Base-by-base conservation (phyloP, 139 green algal genomes). In the Chlorella sp. region DNA sequence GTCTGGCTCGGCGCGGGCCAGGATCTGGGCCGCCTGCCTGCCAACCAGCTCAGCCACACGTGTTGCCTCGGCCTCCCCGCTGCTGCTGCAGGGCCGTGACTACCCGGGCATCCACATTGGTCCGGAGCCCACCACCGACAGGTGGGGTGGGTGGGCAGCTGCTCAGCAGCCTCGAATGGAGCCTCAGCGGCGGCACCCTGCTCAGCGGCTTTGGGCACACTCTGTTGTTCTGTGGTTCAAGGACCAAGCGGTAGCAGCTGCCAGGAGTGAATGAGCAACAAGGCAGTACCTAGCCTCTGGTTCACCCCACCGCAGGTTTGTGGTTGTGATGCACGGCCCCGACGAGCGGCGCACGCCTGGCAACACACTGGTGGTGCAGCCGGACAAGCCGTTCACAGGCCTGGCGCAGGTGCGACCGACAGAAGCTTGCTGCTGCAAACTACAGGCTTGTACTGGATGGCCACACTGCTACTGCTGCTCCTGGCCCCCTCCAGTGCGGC, bases 71-170 rank as follows among this genome's bases (percentile, higher is more conserved):
- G n/a, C n/a, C n/a, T n/a, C n/a, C n/a, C n/a, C n/a, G n/a, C n/a
- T n/a, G n/a, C n/a, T n/a, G n/a, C n/a, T n/a, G n/a, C 51, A 60
- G 51, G 51, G 92, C 0, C 73, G 92, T 28, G 93, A 98, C 80
- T 99, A 99, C 92, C 97, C 97, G 13, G 96, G 95, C 62, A 89
- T 91, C 11, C 92, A 99, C 91, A 99, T 99, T 54, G 97, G 97
- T 0, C 97, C 97, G 14, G 97, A 99, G 89, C 97, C 97, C 34
- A 99, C 97, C 30, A 99, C 97, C 1, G 97, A 99, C 90, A 93
- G 80, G 80, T 79, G 80, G 0, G 46, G 64, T 2, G 60, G 9
- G 9, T 3, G 56, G 22, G 26, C 56, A 20, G 56, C 56, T 65
- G 56, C 56, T 20, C 30, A 6, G 56, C 9, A 6, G 56, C 9